Percentiles rank a stretch among this genome's conserved stretches.
phyloP scores from a whole-genome alignment of 805 yeast genomes.

The Suhomyces kilbournensis region DNA sequence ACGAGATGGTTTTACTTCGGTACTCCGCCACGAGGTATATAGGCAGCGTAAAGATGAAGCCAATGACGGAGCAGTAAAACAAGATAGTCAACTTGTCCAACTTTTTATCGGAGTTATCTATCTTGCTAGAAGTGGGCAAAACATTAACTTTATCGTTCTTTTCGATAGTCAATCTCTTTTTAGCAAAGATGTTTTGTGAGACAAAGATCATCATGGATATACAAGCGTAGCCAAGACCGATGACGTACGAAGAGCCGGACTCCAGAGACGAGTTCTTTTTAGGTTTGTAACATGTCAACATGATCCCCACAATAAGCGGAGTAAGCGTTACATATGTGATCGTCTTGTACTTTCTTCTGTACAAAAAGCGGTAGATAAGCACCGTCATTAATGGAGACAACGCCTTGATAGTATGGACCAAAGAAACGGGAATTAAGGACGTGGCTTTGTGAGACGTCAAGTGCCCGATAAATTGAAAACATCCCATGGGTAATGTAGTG shows the following conservation, averaged over 20 bases:
- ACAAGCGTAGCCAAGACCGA: conserved; percentile 51
- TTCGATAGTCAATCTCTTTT: conserved; percentile 58
- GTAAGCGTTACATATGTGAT: conserved; percentile 75
- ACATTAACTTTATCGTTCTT: conserved; percentile 14
- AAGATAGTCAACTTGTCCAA: conserved; percentile 70
- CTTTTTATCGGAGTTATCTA: conserved; percentile 27
- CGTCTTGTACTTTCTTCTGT: conserved; percentile 52
- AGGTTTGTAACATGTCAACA: conserved; percentile 64
- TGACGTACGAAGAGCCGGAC: conserved; percentile 15
- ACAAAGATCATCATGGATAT: conserved; percentile 67
- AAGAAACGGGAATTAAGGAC: conserved; percentile 84
- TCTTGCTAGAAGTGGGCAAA: conserved; percentile 22
- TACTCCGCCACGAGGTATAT: conserved; percentile 60
- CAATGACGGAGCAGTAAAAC: conserved; percentile 67
- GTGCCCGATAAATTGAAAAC: conserved; percentile 90
- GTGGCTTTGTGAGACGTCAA: conserved; percentile 92
- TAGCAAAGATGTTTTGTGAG: conserved; percentile 78
- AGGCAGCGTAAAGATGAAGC: conserved; percentile 65
- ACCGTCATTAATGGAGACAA: conserved; percentile 89
- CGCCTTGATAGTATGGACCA: conserved; percentile 93
- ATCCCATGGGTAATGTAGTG: conserved; percentile 90
- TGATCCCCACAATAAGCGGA: conserved; percentile 82
- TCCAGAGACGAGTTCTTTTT: conserved; percentile 18
- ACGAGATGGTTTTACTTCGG: conserved; percentile 22
- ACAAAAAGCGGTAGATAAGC: conserved; percentile 63